Percentiles rank a stretch among this genome's conserved stretches.
Conservation (phyloP, 257 asterid species). For the Verbascum thapsus region DNA sequence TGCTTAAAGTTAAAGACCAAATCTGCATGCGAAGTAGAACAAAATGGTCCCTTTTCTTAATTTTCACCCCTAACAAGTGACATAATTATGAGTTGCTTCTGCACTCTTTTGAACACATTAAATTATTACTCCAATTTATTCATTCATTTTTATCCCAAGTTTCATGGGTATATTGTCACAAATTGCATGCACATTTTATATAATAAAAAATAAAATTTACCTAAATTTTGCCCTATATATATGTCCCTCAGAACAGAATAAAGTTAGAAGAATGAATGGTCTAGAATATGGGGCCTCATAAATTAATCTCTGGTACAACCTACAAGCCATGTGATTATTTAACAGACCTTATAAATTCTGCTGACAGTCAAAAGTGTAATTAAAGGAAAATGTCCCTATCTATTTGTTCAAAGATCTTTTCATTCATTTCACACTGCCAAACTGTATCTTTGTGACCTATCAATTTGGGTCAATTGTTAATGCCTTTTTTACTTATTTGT, state of each 20-base stretch:
- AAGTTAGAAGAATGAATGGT: not conserved
- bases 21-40: slow-evolving; percentile 25
- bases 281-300: slow-evolving; percentile 2
- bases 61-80: slow-evolving; percentile 3
- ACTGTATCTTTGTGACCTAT: no score
- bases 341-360: slow-evolving; percentile 17
- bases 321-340: slow-evolving; percentile 13
- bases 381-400: slow-evolving; percentile 19
- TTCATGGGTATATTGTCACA: no score
- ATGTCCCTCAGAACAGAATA: not conserved
- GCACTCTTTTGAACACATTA: not conserved
- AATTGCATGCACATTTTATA: no score
- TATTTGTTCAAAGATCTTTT: slow-evolving; percentile 16
- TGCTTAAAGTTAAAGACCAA: slow-evolving; percentile 33
- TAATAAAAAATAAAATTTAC: no score
- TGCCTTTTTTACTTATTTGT: no score
- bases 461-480: slow-evolving; percentile 8
- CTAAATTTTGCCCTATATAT: not conserved
- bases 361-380: slow-evolving; percentile 9
- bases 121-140: slow-evolving; percentile 10
- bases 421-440: no score
- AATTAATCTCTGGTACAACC: not conserved
- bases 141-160: not conserved
- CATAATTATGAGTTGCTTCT: slow-evolving; percentile 29
- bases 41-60: slow-evolving; percentile 25